Evolutionary conservation across 2,329 filamentous ascomycete genomes (phyloP).

Genomic region (Dothideomycetes sp.): DNA sequence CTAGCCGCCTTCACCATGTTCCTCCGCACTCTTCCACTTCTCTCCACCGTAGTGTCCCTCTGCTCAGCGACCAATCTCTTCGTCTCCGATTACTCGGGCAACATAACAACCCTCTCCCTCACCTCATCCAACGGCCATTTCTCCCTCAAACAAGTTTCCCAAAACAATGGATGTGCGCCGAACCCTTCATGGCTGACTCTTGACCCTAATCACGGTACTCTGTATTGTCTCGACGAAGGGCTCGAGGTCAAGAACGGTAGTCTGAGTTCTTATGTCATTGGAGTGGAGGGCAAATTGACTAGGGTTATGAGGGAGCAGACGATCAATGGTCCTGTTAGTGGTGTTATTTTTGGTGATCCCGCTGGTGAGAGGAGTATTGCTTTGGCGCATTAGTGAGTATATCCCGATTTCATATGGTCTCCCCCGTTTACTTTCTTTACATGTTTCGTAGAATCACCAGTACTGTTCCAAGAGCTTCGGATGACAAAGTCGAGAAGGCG

Average conservation of each 20-base stretch:
- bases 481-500: too few relatives aligned
- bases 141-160: conserved; percentile 36
- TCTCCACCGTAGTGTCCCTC: conserved; percentile 12
- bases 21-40: conserved; percentile 3
- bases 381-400: conserved; percentile 33
- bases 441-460: too few relatives aligned
- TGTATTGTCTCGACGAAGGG: conserved; percentile 56
- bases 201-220: conserved; percentile 38
- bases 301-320: conserved; percentile 27
- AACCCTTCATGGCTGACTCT: conserved; percentile 54
- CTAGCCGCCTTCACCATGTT: conserved; percentile 9
- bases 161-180: conserved; percentile 41
- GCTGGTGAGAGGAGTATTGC: conserved; percentile 30
- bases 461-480: too few relatives aligned
- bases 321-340: conserved; percentile 32
- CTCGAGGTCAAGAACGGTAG: conserved; percentile 39
- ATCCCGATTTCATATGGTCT: too few relatives aligned
- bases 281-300: conserved; percentile 31
- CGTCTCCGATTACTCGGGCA: conserved; percentile 37
- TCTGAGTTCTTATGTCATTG: conserved; percentile 34
- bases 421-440: too few relatives aligned
- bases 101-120: conserved; percentile 33
- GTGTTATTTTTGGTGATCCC: conserved; percentile 31
- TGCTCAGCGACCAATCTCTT: conserved; percentile 31
- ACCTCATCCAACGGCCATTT: conserved; percentile 23